Evolutionary conservation across 495 filamentous ascomycete genomes (phyloP).

Genomic region (Talaromyces wortmannii): DNA sequence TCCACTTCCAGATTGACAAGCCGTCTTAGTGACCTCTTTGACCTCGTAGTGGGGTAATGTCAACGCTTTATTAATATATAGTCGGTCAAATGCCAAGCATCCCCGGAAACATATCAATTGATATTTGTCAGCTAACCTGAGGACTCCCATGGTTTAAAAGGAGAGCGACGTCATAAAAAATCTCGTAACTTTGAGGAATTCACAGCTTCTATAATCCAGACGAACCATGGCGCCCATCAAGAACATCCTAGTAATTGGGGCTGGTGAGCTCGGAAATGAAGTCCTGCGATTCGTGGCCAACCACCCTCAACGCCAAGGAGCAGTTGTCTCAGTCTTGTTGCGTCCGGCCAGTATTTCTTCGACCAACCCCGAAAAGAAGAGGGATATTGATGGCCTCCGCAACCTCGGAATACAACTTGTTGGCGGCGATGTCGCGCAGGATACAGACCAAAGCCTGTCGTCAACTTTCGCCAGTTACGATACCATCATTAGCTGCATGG

Average conservation of each 20-base stretch:
- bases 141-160: too few species aligned
- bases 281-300: conserved; percentile 40
- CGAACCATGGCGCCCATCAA: neutral
- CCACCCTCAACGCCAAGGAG: conserved; percentile 22
- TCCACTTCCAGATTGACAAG: too few species aligned
- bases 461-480: conserved; percentile 37
- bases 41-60: too few species aligned
- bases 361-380: conserved; percentile 17
- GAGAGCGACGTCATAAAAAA: too few species aligned
- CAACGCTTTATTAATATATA: too few species aligned
- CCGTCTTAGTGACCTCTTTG: too few species aligned
- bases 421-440: conserved; percentile 37
- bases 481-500: conserved; percentile 47
- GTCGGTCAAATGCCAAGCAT: too few species aligned
- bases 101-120: too few species aligned
- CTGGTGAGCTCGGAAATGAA: conserved; percentile 52
- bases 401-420: conserved; percentile 30
- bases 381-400: conserved; percentile 18
- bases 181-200: too few species aligned
- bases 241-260: conserved; percentile 52
- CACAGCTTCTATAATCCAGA: too few species aligned
- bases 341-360: conserved; percentile 34
- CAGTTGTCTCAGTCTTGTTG: conserved; percentile 40
- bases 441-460: conserved; percentile 29
- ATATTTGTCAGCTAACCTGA: too few species aligned